These are phyloP conservation scores for Vachellia pachyceras DNA, from an alignment of 306 rosid species.

Conservation along the genomic window DNA sequence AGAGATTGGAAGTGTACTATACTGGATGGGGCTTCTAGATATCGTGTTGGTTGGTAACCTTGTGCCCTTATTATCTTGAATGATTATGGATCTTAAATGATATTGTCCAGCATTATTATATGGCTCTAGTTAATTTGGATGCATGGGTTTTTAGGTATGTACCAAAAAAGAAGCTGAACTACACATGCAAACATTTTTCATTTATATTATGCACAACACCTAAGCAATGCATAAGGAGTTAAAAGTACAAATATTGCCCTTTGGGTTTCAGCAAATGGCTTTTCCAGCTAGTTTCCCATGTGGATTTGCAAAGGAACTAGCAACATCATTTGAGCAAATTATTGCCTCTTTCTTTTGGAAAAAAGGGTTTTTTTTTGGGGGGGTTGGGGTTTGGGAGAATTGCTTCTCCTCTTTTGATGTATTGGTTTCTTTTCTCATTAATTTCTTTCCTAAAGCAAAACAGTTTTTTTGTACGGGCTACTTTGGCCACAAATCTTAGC, in stretches of 20 bases:
- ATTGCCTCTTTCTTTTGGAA: background rate
- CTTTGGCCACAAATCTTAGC: constrained; percentile 26
- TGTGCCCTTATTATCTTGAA: constrained; percentile 1
- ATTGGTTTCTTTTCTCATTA: background rate
- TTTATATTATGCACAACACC: background rate
- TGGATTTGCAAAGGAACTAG: background rate
- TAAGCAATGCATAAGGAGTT: background rate
- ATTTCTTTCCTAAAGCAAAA: background rate
- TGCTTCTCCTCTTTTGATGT: background rate
- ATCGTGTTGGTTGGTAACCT: constrained; percentile 81
- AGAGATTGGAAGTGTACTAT: constrained; percentile 96
- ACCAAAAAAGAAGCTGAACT: background rate
- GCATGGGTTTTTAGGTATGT: background rate
- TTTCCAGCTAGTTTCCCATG: background rate
- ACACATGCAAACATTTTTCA: background rate
- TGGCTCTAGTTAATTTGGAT: background rate
- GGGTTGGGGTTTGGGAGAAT: background rate
- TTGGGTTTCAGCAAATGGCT: background rate
- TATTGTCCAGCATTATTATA: background rate
- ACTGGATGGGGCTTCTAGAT: constrained; percentile 97
- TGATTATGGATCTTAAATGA: background rate
- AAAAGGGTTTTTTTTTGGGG: background rate
- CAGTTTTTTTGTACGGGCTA: constrained; percentile 13
- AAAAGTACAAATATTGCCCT: background rate
- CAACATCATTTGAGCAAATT: background rate